Evolutionary conservation across 495 filamentous ascomycete species (phyloP).

Genomic region (Staphylotrichum longicolle): DNA sequence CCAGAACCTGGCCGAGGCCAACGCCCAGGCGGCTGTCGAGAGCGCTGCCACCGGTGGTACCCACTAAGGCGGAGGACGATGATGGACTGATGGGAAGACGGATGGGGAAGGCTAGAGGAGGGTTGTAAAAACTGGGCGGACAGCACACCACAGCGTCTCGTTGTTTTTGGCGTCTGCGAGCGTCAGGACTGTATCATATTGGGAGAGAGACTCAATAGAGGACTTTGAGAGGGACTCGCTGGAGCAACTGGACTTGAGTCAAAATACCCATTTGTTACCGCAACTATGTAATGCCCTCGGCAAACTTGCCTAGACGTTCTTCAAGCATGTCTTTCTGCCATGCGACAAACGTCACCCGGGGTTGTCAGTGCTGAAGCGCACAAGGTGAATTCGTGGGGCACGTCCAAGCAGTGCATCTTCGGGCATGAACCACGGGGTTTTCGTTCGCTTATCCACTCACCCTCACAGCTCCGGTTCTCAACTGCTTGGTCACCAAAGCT

Average conservation of each 20-base stretch:
- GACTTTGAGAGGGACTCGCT: conserved; percentile 13
- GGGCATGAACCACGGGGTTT: too few relatives aligned
- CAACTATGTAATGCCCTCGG: too few relatives aligned
- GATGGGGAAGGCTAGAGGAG: background rate
- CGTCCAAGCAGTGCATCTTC: too few relatives aligned
- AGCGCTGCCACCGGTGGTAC: conserved; percentile 30
- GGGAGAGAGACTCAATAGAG: conserved; percentile 27
- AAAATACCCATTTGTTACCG: too few relatives aligned
- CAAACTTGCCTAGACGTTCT: too few relatives aligned
- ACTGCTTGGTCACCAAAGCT: background rate
- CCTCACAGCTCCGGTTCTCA: too few relatives aligned
- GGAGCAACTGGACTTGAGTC: background rate
- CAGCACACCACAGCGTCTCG: background rate
- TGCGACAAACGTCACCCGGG: too few relatives aligned
- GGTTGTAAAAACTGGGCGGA: conserved; percentile 2
- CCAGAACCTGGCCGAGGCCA: conserved; percentile 71
- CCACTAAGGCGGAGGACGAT: conserved; percentile 6
- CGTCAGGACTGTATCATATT: conserved; percentile 31
- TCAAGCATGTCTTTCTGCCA: too few relatives aligned
- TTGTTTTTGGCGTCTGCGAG: conserved; percentile 14
- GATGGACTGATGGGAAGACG: conserved; percentile 1
- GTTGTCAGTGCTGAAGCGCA: too few relatives aligned
- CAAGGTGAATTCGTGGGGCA: too few relatives aligned
- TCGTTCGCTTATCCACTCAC: too few relatives aligned
- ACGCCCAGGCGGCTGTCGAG: conserved; percentile 60